Evolutionary conservation across 1,139 yeast species (phyloP).

Genomic region (Kodamaea anthophila): DNA sequence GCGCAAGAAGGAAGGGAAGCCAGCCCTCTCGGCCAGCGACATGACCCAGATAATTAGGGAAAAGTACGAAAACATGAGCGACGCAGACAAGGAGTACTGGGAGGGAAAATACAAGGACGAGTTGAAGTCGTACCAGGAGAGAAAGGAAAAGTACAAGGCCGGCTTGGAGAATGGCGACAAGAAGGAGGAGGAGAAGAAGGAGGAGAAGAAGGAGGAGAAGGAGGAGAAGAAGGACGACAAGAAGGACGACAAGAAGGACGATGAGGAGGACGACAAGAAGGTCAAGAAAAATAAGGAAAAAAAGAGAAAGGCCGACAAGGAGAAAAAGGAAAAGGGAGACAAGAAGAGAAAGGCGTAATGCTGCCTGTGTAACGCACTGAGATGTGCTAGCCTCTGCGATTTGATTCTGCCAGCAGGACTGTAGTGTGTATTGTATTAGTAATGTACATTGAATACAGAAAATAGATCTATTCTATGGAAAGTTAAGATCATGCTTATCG

Average conservation of each 20-base stretch:
- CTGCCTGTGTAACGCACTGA: no score
- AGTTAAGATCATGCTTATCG: no score
- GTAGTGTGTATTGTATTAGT: no score
- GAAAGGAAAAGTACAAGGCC: constrained; percentile 56
- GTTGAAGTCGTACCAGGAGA: constrained; percentile 55
- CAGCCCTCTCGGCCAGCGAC: constrained; percentile 66
- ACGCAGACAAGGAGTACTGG: constrained; percentile 69
- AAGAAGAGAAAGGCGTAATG: constrained; percentile 11
- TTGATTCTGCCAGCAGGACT: no score
- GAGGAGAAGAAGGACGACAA: constrained; percentile 21
- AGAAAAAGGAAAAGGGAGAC: constrained; percentile 12
- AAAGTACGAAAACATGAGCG: constrained; percentile 68
- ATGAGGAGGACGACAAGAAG: constrained; percentile 12
- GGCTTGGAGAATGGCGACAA: constrained; percentile 28
- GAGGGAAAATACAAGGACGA: constrained; percentile 65
- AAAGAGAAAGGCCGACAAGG: constrained; percentile 16
- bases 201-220: constrained; percentile 17
- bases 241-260: constrained; percentile 10
- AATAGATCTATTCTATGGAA: no score
- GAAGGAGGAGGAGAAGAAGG: constrained; percentile 9
- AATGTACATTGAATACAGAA: no score
- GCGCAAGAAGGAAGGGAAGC: constrained; percentile 50
- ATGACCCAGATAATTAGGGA: constrained; percentile 73
- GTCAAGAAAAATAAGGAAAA: constrained; percentile 24
- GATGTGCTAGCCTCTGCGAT: no score